phyloP scores from a whole-genome alignment of 2,329 filamentous ascomycete species.

The Ascomycota sp. region DNA sequence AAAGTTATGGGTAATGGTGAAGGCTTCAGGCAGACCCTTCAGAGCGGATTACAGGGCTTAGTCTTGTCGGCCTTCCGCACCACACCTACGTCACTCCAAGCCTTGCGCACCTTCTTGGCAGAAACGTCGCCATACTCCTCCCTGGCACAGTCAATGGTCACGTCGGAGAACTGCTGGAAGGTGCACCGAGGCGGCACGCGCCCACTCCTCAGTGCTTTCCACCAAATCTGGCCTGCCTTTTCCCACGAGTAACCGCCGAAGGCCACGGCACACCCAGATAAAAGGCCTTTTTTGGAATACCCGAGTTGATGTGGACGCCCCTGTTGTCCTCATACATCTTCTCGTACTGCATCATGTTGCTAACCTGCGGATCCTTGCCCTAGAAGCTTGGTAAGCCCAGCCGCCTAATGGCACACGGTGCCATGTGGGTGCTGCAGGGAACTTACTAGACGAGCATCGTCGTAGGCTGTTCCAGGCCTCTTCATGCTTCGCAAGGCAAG shows the following conservation, averaged over 20 bases:
- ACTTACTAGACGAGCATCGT: conserved; percentile 27
- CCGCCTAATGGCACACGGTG: not conserved
- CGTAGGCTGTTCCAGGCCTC: conserved; percentile 28
- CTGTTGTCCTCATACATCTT: conserved; percentile 23
- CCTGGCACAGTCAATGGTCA: conserved; percentile 23
- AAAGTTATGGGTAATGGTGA: too few relatives aligned
- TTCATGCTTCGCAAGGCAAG: conserved; percentile 33
- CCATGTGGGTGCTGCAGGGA: conserved; percentile 1
- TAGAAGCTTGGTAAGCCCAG: conserved; percentile 3
- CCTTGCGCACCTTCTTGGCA: conserved; percentile 21
- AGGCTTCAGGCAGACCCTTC: too few relatives aligned
- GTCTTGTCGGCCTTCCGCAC: conserved; percentile 5
- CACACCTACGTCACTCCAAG: conserved; percentile 28
- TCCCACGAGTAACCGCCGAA: conserved; percentile 34
- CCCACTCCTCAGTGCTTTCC: conserved; percentile 24
- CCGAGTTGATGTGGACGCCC: conserved; percentile 34
- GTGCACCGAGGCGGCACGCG: conserved; percentile 18
- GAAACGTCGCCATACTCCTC: conserved; percentile 20
- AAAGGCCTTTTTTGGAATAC: conserved; percentile 37
- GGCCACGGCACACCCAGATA: conserved; percentile 23
- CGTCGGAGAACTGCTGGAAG: conserved; percentile 27
- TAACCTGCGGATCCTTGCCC: conserved; percentile 32
- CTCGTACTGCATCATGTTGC: conserved; percentile 22
- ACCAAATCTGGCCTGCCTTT: conserved; percentile 32
- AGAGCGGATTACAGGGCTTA: conserved; percentile 1